A percentile compares a stretch with the other conserved stretches of the same genome.
phyloP scores from a whole-genome alignment of 345 rosid species.

The Cardiospermum halicacabum region DNA sequence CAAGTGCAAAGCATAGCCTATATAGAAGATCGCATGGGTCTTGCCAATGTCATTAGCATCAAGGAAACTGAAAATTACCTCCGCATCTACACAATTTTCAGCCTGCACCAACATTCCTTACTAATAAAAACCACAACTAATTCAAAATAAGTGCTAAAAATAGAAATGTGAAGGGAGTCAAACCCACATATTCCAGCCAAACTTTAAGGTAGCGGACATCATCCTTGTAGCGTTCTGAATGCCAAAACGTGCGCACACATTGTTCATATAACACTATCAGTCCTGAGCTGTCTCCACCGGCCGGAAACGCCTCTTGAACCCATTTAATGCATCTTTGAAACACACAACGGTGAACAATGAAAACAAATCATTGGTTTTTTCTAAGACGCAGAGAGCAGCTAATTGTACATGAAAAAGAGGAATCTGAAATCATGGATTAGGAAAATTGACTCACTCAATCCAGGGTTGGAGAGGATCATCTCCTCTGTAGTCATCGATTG shows the following conservation, averaged over 20 bases:
- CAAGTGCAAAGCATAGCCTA: slow-evolving; percentile 66
- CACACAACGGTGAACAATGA: background rate
- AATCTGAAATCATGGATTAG: background rate
- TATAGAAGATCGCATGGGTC: slow-evolving; percentile 55
- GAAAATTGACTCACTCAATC: slow-evolving; percentile 51
- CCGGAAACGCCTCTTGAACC: slow-evolving; percentile 90
- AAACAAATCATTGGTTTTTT: background rate
- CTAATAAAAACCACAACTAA: background rate
- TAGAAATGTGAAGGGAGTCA: background rate
- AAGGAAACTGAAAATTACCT: slow-evolving; percentile 71
- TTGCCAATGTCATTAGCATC: slow-evolving; percentile 80
- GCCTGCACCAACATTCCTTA: slow-evolving; percentile 44
- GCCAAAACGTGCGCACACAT: slow-evolving; percentile 89
- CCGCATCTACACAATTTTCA: slow-evolving; percentile 69
- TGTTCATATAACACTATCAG: slow-evolving; percentile 78
- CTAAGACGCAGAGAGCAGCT: background rate
- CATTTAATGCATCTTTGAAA: slow-evolving; percentile 84
- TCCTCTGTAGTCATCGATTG: slow-evolving; percentile 69
- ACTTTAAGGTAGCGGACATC: slow-evolving; percentile 94
- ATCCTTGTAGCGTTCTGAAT: slow-evolving; percentile 65
- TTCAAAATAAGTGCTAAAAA: background rate
- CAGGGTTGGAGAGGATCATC: slow-evolving; percentile 85
- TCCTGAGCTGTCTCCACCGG: slow-evolving; percentile 80
- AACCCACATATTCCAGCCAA: slow-evolving; percentile 93
- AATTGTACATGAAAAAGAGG: background rate